Percentiles rank a stretch among this genome's conserved stretches.
phyloP scores from a whole-genome alignment of 768 basidiomycete genomes.

The Kwoniella dendrophila region DNA sequence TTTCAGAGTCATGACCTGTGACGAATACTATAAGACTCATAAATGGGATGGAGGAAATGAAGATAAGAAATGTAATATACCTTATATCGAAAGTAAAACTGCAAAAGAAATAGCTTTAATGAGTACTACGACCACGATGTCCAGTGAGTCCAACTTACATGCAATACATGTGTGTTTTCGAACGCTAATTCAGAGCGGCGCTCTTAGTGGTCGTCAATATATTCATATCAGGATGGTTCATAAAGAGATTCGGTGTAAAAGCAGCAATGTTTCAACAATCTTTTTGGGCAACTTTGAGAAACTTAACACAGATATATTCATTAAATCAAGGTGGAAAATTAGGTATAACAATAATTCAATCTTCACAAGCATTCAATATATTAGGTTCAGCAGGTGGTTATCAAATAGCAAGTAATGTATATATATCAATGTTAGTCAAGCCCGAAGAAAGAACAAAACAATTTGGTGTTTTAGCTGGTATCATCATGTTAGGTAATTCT shows the following conservation, averaged over 20 bases:
- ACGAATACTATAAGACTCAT: slow-evolving; percentile 45
- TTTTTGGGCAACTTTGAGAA: slow-evolving; percentile 44
- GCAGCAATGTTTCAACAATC: slow-evolving; percentile 51
- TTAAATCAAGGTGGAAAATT: slow-evolving; percentile 34
- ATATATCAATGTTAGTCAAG: slow-evolving; percentile 37
- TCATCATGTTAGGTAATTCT: slow-evolving; percentile 41
- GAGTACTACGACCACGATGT: slow-evolving; percentile 37
- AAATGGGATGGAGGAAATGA: slow-evolving; percentile 10
- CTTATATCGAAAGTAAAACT: slow-evolving; percentile 37
- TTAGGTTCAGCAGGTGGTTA: slow-evolving; percentile 53
- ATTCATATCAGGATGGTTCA: slow-evolving; percentile 47
- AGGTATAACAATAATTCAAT: slow-evolving; percentile 44
- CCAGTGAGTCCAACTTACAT: slow-evolving; percentile 21
- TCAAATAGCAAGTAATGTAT: slow-evolving; percentile 51
- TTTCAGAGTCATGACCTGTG: slow-evolving; percentile 49
- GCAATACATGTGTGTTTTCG: too few relatives aligned
- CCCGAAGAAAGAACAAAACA: slow-evolving; percentile 46
- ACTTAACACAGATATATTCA: slow-evolving; percentile 46
- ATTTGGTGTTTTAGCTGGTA: slow-evolving; percentile 51
- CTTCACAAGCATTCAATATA: slow-evolving; percentile 53
- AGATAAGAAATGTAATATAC: slow-evolving; percentile 47
- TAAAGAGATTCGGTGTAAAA: slow-evolving; percentile 42
- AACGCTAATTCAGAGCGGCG: neutral
- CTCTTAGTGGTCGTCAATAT: slow-evolving; percentile 47
- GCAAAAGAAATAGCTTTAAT: slow-evolving; percentile 43